These are phyloP conservation scores for Linaria vulgaris DNA, from an alignment of 257 asterid genomes.

Conservation along the genomic window DNA sequence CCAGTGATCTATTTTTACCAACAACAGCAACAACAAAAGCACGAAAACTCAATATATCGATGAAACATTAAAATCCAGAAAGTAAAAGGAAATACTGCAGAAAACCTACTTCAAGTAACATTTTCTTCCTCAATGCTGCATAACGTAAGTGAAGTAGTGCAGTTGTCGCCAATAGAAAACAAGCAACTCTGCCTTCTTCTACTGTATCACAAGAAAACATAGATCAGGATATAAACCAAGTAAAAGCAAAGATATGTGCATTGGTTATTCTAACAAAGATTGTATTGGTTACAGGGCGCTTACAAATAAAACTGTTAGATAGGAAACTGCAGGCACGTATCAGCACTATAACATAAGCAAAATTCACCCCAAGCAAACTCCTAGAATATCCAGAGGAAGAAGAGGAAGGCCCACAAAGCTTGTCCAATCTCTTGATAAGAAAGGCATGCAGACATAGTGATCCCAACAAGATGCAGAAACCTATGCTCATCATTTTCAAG, in stretches of 20 bases:
- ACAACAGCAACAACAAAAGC: conserved; percentile 11
- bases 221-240: conserved; percentile 29
- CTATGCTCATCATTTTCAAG: conserved; percentile 75
- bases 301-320: conserved; percentile 90
- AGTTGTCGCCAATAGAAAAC: conserved; percentile 89
- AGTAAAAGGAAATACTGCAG: not conserved
- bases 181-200: conserved; percentile 95
- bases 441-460: conserved; percentile 59
- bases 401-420: conserved; percentile 38
- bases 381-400: conserved; percentile 37
- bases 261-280: conserved; percentile 16
- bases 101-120: conserved; percentile 64
- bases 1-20: not conserved
- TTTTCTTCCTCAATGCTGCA: conserved; percentile 55
- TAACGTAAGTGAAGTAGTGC: conserved; percentile 66
- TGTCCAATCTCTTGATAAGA: conserved; percentile 62
- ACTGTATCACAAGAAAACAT: conserved; percentile 46
- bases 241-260: conserved; percentile 15
- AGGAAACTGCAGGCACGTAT: conserved; percentile 89
- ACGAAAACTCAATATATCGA: not conserved
- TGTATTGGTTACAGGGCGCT: conserved; percentile 34
- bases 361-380: conserved; percentile 41
- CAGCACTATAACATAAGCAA: conserved; percentile 60
- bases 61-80: conserved; percentile 12
- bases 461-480: conserved; percentile 66